Evolutionary conservation across 75 land plant species (phyloP).

Genomic region (Selaginella tamariscina): DNA sequence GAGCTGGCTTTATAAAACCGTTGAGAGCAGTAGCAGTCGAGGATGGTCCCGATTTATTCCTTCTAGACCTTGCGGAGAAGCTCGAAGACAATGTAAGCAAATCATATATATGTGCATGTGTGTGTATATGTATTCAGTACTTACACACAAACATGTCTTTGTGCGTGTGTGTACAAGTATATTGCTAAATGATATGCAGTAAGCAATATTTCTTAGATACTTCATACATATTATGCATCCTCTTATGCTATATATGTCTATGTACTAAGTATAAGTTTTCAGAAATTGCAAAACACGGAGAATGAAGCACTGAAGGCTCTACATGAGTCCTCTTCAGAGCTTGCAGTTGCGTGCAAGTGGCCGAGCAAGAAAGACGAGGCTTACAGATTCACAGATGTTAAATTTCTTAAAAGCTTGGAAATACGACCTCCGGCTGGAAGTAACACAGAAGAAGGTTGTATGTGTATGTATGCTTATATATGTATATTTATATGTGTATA

Average conservation of each 20-base stretch:
- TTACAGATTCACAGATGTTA: slow-evolving; percentile 79
- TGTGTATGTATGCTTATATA: too few species aligned
- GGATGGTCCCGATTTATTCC: slow-evolving; percentile 48
- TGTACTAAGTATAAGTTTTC: too few species aligned
- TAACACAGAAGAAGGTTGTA: not conserved
- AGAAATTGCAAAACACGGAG: not conserved
- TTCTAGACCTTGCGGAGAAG: slow-evolving; percentile 77
- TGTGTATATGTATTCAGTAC: too few species aligned
- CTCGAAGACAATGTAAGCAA: slow-evolving; percentile 43
- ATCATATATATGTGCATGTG: too few species aligned
- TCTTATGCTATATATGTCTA: too few species aligned
- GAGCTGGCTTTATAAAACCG: not conserved
- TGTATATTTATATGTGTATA: too few species aligned
- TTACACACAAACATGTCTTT: too few species aligned
- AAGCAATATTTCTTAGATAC: too few species aligned
- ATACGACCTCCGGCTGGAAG: slow-evolving; percentile 28
- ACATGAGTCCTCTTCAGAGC: slow-evolving; percentile 48
- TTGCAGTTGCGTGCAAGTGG: slow-evolving; percentile 59
- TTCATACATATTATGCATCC: too few species aligned
- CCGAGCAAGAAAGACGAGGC: slow-evolving; percentile 63
- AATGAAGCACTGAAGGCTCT: slow-evolving; percentile 36
- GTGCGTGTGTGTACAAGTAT: too few species aligned
- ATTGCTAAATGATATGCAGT: too few species aligned
- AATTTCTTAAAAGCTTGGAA: slow-evolving; percentile 35
- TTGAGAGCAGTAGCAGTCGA: not conserved